Base-by-base conservation (phyloP, 352 stramenopile genomes). In the Pythium oligandrum region DNA sequence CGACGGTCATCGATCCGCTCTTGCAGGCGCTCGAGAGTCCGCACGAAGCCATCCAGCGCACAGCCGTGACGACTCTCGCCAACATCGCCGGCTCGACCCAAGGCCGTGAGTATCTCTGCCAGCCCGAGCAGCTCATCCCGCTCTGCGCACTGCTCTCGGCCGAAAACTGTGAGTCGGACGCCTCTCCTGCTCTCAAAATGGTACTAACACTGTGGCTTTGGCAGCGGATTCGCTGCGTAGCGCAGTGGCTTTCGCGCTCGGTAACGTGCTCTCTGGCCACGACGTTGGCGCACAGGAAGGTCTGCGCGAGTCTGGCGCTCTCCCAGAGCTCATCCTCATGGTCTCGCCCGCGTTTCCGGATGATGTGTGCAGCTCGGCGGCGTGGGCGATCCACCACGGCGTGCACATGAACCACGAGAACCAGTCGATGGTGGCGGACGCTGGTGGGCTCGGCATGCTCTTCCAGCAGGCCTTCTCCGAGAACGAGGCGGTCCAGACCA, bases 371-470 rank as follows among this genome's bases (percentile, higher is more conserved):
- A 79, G 71, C 48, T 84, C 75, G n/a, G 77, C 80, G 34, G 80
- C 80, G 6, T 90, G 80, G 80, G 80, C 77, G 52, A 78, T 90
- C 53, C 72, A 90, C 56, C 80, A 90, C 55, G 70, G 65, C 45
- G 76, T 86, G 34, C 62, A 80, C 53, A 49, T 83, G 17, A 88
- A 88, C 68, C 56, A 69, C 44, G 66, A 68, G n/a, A 90, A 64
- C 44, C 80, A 90, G 53, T 61, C 66, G 33, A 66, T 88, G 48
- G 56, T 87, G 11, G 71, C 61, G 3, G 78, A 86, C 3, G 78
- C 77, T 26, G 80, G 80, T 26, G 80, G 75, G 6, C 59, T 90
- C n/a, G 57, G 47, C 8, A 56, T 90, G 61, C 64, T 90, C 36
- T 64, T 82, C 42, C 71, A 78, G 47, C 75, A 86, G 40, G 53